phyloP scores from a whole-genome alignment of 2,329 filamentous ascomycete species.

The Penicillium sp. region DNA sequence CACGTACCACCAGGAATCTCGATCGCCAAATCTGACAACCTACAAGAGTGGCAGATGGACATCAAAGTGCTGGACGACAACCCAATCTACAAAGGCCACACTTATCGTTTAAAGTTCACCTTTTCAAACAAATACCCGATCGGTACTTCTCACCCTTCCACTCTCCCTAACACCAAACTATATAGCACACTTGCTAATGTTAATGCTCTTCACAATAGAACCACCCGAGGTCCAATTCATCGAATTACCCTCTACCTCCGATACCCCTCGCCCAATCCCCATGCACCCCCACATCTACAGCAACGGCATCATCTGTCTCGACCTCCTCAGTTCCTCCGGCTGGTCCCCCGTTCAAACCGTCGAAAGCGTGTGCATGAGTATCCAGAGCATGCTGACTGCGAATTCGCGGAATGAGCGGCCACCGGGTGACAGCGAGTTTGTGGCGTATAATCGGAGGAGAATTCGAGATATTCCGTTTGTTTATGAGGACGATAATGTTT shows the following conservation, averaged over 20 bases:
- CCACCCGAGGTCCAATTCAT: constrained; percentile 94
- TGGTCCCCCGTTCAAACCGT: constrained; percentile 98
- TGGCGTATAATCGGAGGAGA: constrained; percentile 75
- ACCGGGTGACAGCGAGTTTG: constrained; percentile 88
- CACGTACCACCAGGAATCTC: constrained; percentile 72
- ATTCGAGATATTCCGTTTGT: constrained; percentile 91
- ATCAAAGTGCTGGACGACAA: constrained; percentile 89
- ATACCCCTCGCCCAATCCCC: constrained; percentile 68
- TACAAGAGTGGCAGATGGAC: constrained; percentile 91
- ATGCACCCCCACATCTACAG: constrained; percentile 98
- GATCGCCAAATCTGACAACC: constrained; percentile 79
- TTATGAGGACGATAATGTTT: constrained; percentile 88
- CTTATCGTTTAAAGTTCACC: constrained; percentile 83
- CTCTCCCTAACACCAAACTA: neutral
- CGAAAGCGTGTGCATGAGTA: constrained; percentile 93
- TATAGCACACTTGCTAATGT: neutral
- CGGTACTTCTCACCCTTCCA: constrained; percentile 61
- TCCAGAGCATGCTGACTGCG: constrained; percentile 97
- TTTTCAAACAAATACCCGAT: constrained; percentile 90
- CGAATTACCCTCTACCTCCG: constrained; percentile 54
- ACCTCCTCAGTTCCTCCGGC: constrained; percentile 83
- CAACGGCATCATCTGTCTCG: constrained; percentile 97
- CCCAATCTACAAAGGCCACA: constrained; percentile 81
- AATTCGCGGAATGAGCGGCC: constrained; percentile 92
- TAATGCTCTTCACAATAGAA: constrained; percentile 60